Evolutionary conservation across 257 asterid species (phyloP).

Genomic region (Parsonsia alboflavescens): DNA sequence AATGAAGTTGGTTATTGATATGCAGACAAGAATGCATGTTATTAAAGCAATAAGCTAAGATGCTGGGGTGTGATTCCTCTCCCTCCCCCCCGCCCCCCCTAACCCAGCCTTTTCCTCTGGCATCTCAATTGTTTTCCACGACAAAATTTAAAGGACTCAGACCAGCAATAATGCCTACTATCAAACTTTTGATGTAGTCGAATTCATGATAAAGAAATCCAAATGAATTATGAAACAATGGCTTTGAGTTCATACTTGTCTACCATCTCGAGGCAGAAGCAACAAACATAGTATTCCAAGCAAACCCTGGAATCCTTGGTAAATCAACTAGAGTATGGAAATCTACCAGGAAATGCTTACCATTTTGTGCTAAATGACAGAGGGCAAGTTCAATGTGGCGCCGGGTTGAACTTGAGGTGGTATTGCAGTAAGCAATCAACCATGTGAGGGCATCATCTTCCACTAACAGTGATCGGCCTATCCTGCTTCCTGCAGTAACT

Average conservation of each 20-base stretch:
- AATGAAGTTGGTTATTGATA: too few relatives aligned
- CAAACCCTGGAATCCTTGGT: background rate
- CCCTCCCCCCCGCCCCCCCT: too few relatives aligned
- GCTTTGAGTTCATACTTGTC: background rate
- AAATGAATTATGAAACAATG: background rate
- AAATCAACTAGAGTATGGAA: background rate
- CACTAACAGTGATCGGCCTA: constrained; percentile 67
- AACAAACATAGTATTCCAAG: background rate
- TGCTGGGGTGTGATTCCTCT: too few relatives aligned
- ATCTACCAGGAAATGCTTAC: constrained; percentile 25
- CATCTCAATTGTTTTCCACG: too few relatives aligned
- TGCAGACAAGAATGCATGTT: too few relatives aligned
- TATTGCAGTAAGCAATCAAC: constrained; percentile 63
- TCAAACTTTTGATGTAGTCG: background rate
- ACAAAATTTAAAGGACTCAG: too few relatives aligned
- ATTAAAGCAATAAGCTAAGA: too few relatives aligned
- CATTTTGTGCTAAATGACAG: constrained; percentile 96
- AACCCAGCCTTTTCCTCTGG: too few relatives aligned
- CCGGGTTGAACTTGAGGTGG: constrained; percentile 46
- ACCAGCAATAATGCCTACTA: too few relatives aligned
- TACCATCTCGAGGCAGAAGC: background rate
- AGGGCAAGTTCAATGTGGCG: constrained; percentile 89
- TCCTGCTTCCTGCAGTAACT: constrained; percentile 48
- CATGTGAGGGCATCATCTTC: constrained; percentile 72
- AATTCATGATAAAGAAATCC: background rate